Conservation (phyloP, 441 rosid genomes). For the Breynia disticha region DNA sequence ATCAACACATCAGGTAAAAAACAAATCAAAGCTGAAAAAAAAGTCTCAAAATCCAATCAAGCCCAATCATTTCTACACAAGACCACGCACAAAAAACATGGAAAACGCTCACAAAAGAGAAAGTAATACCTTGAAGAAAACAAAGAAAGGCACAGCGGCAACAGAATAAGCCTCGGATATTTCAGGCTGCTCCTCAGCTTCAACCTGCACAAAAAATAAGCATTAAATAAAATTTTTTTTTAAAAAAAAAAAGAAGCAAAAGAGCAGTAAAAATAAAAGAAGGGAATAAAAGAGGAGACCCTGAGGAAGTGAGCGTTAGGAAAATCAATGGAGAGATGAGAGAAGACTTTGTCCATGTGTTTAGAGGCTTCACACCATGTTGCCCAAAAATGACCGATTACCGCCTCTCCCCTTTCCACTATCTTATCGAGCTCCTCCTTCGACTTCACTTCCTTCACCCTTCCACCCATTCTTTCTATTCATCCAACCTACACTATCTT, state of each 20-base stretch:
- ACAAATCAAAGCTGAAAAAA: too few species aligned
- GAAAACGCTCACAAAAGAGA: not conserved
- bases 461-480: conserved; percentile 62
- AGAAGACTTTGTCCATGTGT: conserved; percentile 95
- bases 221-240: not conserved
- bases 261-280: not conserved
- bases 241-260: not conserved
- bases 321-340: conserved; percentile 84
- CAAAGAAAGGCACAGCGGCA: conserved; percentile 79
- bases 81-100: not conserved
- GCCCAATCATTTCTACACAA: not conserved
- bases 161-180: conserved; percentile 74
- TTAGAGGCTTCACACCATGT: conserved; percentile 96
- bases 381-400: conserved; percentile 86
- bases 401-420: conserved; percentile 39
- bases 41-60: not conserved
- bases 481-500: too few species aligned
- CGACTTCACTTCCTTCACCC: conserved; percentile 72
- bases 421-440: conserved; percentile 68
- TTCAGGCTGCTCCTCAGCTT: conserved; percentile 94
- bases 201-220: conserved; percentile 42
- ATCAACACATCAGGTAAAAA: too few species aligned
- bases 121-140: conserved; percentile 60
- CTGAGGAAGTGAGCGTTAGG: conserved; percentile 67
- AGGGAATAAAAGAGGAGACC: conserved; percentile 28